Percentiles rank a stretch among this genome's conserved stretches.
These are phyloP conservation scores for Pueraria montana DNA, from an alignment of 306 rosid species.

Conservation along the genomic window DNA sequence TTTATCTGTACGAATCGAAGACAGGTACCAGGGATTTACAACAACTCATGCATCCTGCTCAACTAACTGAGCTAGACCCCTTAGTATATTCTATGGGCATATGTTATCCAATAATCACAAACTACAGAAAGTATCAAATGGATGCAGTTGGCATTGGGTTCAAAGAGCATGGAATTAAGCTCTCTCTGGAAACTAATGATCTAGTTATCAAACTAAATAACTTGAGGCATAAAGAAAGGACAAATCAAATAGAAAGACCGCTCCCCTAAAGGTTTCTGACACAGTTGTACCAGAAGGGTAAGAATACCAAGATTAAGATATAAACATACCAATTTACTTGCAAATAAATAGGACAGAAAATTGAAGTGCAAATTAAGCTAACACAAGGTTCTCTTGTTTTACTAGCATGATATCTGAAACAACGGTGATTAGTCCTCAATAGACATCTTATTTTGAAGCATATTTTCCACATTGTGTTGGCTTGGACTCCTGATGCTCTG, in stretches of 20 bases:
- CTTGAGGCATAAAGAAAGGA: neutral
- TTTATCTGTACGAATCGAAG: no score
- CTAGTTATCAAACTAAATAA: neutral
- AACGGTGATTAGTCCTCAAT: neutral
- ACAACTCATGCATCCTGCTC: no score
- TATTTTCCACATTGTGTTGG: slow-evolving; percentile 6
- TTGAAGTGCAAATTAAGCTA: neutral
- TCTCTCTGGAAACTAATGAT: neutral
- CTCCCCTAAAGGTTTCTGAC: slow-evolving; percentile 6
- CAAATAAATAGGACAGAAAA: neutral
- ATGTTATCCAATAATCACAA: neutral
- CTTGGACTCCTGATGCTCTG: neutral
- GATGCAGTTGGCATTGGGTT: neutral
- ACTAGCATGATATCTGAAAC: slow-evolving; percentile 7
- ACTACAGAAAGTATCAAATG: neutral
- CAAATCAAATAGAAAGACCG: neutral
- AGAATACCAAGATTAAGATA: neutral
- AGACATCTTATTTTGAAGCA: neutral
- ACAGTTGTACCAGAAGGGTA: neutral
- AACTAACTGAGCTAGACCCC: no score
- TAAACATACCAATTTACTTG: neutral
- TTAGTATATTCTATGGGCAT: no score
- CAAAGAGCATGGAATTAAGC: neutral
- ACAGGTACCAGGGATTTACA: no score
- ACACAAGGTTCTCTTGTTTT: neutral